Conservation (phyloP, 176 grass and related monocot species). For the Triticum monococcum region DNA sequence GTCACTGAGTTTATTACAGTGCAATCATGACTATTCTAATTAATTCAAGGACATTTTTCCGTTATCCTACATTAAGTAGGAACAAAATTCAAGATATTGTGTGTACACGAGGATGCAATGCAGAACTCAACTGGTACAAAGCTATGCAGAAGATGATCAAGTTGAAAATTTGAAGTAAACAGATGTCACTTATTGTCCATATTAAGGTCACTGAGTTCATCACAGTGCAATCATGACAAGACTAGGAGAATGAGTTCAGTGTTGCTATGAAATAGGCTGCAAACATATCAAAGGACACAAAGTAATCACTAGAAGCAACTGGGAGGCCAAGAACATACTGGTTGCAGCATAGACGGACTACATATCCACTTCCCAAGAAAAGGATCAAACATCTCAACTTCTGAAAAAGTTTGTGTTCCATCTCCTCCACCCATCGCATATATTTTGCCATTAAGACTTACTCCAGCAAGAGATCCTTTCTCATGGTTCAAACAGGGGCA, state of each 20-base stretch:
- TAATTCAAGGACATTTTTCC: neutral
- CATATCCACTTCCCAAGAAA: conserved; percentile 78
- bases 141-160: neutral
- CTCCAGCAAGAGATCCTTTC: conserved; percentile 79
- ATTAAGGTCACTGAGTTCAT: conserved; percentile 1
- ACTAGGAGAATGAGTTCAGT: conserved; percentile 11
- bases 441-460: conserved; percentile 65
- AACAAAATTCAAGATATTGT: conserved; percentile 5
- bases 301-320: conserved; percentile 15
- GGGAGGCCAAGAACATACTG: conserved; percentile 37
- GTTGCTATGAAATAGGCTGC: neutral
- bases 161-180: conserved; percentile 15
- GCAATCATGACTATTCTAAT: neutral
- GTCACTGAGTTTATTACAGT: neutral
- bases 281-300: conserved; percentile 20
- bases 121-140: conserved; percentile 13
- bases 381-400: conserved; percentile 92
- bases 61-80: neutral
- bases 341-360: conserved; percentile 49
- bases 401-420: conserved; percentile 57
- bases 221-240: conserved; percentile 2
- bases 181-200: neutral
- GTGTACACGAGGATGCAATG: conserved; percentile 5
- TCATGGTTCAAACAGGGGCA: conserved; percentile 69
- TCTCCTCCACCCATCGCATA: conserved; percentile 93